phyloP scores from a whole-genome alignment of 2,329 filamentous ascomycete genomes.

The Colletotrichum filicis region DNA sequence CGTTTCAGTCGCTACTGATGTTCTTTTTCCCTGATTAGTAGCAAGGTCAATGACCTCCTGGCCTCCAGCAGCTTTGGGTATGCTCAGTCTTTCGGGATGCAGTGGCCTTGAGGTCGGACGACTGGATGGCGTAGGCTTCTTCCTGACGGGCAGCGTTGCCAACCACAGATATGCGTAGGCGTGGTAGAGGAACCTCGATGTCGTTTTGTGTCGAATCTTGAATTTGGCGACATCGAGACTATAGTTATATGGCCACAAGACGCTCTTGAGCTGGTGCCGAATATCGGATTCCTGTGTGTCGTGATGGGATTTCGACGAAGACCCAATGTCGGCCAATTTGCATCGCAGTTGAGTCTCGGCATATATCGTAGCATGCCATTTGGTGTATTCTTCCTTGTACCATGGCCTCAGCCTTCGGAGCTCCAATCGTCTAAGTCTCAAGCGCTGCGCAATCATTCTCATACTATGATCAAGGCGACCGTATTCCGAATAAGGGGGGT shows the following conservation, averaged over 20 bases:
- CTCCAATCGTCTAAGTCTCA: neutral
- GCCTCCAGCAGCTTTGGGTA: neutral
- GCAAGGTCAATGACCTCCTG: neutral
- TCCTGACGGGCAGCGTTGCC: constrained; percentile 1
- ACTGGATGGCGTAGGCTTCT: neutral
- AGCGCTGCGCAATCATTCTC: neutral
- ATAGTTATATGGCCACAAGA: neutral
- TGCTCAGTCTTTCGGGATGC: neutral
- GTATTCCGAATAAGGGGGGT: neutral
- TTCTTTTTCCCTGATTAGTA: accelerated
- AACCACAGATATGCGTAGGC: constrained; percentile 1
- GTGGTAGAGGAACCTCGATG: neutral
- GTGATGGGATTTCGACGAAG: neutral
- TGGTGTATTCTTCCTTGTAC: neutral
- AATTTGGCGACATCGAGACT: neutral
- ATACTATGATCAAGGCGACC: neutral
- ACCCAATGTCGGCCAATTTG: accelerated
- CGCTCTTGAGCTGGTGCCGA: neutral
- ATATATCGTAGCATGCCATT: constrained; percentile 8
- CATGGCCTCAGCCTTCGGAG: constrained; percentile 7
- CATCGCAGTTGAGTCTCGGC: neutral
- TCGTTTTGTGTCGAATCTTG: neutral
- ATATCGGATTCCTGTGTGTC: neutral
- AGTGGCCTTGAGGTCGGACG: neutral
- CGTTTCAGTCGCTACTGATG: neutral